Evolutionary conservation across 1,139 yeast species (phyloP).

Genomic region (Saccharomyces hybrid): DNA sequence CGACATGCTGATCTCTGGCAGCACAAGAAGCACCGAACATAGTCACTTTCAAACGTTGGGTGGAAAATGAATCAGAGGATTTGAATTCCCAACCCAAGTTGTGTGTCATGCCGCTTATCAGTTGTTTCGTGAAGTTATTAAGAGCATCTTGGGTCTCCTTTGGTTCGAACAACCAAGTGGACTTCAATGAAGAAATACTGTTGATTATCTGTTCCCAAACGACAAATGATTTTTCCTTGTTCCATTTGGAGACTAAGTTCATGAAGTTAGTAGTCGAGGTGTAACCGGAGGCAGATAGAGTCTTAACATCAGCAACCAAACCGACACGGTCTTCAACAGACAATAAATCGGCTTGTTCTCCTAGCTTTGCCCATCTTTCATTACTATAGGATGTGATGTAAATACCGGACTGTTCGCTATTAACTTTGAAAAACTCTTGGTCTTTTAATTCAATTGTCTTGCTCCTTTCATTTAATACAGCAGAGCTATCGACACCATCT

Average conservation of each 20-base stretch:
- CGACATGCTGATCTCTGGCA: conserved; percentile 49
- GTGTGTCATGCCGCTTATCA: conserved; percentile 53
- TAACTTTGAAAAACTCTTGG: conserved; percentile 57
- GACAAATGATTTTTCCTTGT: conserved; percentile 57
- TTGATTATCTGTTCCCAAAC: conserved; percentile 71
- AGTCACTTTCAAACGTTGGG: conserved; percentile 67
- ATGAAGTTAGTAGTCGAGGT: conserved; percentile 61
- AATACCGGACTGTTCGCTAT: conserved; percentile 77
- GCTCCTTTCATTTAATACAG: conserved; percentile 51
- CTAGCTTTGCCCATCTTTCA: conserved; percentile 67
- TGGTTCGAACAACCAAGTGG: conserved; percentile 68
- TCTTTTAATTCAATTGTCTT: conserved; percentile 41
- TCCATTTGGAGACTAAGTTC: conserved; percentile 61
- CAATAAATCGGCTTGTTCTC: conserved; percentile 64
- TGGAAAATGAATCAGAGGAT: conserved; percentile 57
- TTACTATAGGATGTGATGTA: conserved; percentile 74
- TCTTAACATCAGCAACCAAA: conserved; percentile 73
- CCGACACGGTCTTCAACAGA: conserved; percentile 83
- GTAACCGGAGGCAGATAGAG: conserved; percentile 67
- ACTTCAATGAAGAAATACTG: conserved; percentile 48
- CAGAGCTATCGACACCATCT: conserved; percentile 55
- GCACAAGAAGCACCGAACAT: conserved; percentile 65
- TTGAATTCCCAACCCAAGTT: conserved; percentile 65
- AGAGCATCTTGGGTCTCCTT: conserved; percentile 49
- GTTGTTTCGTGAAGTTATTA: conserved; percentile 49